A percentile compares a stretch with the other conserved stretches of the same genome.
Evolutionary conservation across 352 stramenopile species (phyloP).

Genomic region (Halophytophthora batemanensis): DNA sequence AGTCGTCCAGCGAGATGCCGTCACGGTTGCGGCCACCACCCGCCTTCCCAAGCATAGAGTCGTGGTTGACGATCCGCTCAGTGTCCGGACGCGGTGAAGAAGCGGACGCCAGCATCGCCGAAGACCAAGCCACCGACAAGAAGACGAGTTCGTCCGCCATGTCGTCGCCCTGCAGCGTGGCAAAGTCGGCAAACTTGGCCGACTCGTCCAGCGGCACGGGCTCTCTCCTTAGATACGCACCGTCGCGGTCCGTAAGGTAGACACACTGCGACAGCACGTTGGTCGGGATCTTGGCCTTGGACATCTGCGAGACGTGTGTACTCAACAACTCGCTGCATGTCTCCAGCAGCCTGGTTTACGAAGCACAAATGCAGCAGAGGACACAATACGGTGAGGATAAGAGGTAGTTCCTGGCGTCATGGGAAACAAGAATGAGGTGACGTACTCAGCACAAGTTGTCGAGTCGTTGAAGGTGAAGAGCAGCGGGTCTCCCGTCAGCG

Average conservation of each 20-base stretch:
- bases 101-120: constrained; percentile 35
- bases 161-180: constrained; percentile 37
- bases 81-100: constrained; percentile 41
- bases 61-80: constrained; percentile 56
- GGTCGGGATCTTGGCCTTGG: constrained; percentile 29
- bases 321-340: constrained; percentile 53
- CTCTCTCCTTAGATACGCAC: constrained; percentile 46
- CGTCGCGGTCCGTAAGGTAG: constrained; percentile 58
- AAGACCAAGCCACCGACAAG: constrained; percentile 50
- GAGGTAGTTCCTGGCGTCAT: too few species aligned
- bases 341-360: constrained; percentile 36
- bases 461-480: constrained; percentile 59
- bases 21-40: constrained; percentile 22
- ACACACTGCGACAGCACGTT: constrained; percentile 47
- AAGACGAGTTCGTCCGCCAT: constrained; percentile 48
- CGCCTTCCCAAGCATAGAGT: constrained; percentile 34
- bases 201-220: constrained; percentile 36
- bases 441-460: constrained; percentile 60
- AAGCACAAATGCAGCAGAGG: not conserved
- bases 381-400: too few species aligned
- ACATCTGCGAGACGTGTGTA: constrained; percentile 37
- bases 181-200: constrained; percentile 53
- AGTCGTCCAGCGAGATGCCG: constrained; percentile 66
- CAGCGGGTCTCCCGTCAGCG: constrained; percentile 58
- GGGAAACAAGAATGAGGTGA: too few species aligned